Base-by-base conservation (phyloP, 2,329 filamentous ascomycete species). In the Colletotrichum chlorophyti region DNA sequence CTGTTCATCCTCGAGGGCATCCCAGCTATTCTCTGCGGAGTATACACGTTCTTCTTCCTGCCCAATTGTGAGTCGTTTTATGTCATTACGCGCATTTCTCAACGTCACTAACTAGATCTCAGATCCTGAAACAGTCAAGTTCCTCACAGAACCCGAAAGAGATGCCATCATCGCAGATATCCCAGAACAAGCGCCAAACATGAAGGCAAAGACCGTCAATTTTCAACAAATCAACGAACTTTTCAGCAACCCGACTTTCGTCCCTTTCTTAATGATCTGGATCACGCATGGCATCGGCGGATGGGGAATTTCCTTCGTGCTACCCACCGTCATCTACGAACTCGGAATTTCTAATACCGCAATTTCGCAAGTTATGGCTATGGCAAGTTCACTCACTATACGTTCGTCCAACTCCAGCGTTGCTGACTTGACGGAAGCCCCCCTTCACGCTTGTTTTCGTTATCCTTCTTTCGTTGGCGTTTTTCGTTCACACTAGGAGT, bases 251-350 rank as follows among this genome's bases (percentile, higher is more conserved):
- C 62, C 67, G 0, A 68, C 64, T 0, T 66, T 68, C 34, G 14
- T 68, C 8, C 65, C 66, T 0, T 69, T 69, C 27, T 50, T 65
- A 8, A 38, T 68, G 35, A 64, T 68, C 11, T 69, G 67, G 67
- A 65, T 69, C 17, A 65, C 65, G 0, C 68, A 69, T 15, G 67
- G 67, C 10, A 68, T 69, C 6, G 66, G 67, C 11, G 67, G 67
- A n/a, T 68, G 64, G 59, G 66, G 68, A 1, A 67, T 69, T 26
- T 63, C 65, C 3, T 68, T 68, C 17, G 64, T 68, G 6, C 49
- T 69, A 8, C 68, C 68, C 12, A 68, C 63, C 1, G 66, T 68
- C 34, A 68, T 68, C 26, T 69, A 69, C 35, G 67, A 69, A 15
- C 63, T 69, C 1, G 68, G 67, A 2, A 67, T 69, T 9, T 64